Conservation (phyloP, 192 early-diverging fungal genomes). For the Coemansia sp. region DNA sequence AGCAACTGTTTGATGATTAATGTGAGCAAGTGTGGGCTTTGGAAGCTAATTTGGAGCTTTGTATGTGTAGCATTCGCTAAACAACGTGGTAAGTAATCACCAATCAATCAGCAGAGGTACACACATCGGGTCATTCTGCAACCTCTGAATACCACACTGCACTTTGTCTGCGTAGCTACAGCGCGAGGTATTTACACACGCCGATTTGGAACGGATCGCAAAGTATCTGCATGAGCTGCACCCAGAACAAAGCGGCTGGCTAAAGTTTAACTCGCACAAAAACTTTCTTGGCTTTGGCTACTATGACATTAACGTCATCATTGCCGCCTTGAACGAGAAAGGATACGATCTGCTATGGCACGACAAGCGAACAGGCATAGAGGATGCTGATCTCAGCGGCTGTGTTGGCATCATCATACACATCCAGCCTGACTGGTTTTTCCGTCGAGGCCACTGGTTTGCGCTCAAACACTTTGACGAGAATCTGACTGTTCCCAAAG, state of each 20-base stretch:
- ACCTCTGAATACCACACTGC: background rate
- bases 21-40: background rate
- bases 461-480: constrained; percentile 39
- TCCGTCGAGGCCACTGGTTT: constrained; percentile 54
- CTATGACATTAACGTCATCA: constrained; percentile 56
- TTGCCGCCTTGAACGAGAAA: constrained; percentile 38
- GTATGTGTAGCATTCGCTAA: constrained; percentile 49
- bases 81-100: constrained; percentile 51
- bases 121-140: background rate
- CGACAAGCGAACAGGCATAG: constrained; percentile 35
- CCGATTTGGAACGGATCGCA: constrained; percentile 51
- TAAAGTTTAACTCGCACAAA: constrained; percentile 50
- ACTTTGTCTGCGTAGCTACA: constrained; percentile 33
- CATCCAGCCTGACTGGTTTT: constrained; percentile 45
- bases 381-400: constrained; percentile 23
- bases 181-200: constrained; percentile 36
- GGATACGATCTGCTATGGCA: constrained; percentile 45
- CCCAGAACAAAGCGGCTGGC: constrained; percentile 32
- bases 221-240: constrained; percentile 36
- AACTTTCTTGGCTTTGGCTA: constrained; percentile 48
- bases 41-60: background rate
- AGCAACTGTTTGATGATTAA: no score
- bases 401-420: constrained; percentile 47
- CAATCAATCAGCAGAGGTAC: background rate
- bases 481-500: constrained; percentile 24